Evolutionary conservation across 2,329 filamentous ascomycete genomes (phyloP), one percentile per base, ranked within the genome.

Genomic region (Ascochyta koolunga): DNA sequence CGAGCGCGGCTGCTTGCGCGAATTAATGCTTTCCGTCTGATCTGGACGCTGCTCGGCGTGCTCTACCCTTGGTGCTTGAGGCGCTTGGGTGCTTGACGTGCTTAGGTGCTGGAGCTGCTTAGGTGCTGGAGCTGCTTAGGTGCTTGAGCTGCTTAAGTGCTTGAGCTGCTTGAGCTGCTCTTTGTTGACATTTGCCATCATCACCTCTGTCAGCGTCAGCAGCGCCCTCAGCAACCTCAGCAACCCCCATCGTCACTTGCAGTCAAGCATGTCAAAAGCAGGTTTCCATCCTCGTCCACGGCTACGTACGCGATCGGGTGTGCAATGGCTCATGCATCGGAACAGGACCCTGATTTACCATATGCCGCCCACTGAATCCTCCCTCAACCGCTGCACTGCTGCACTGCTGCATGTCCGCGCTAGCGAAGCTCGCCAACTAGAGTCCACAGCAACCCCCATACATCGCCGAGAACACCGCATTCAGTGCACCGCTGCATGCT

Each of bases 251-350:
- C 35, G 18, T 45, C 45, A 24, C 39, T 37, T 35, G 44, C 33
- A 22, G 36, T 36, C 24, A 50, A 46, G 46, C 45, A 45, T 35
- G 21, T 19, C 40, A 45, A 19, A 54, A 54, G 51, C 51, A 50
- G 45, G 51, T 54, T 54, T 49, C 24, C 51, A 11, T 46, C 45
- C 27, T 15, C 10, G 27, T 40, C 25, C 16, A 43, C 29, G 27
- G 29, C 41, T 49, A 54, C 51, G 44, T 44, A 54, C 51, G 39
- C 51, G 40, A 44, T 40, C n/a, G 35, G 42, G 35, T 37, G 40
- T 41, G 45, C 51, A 54, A 46, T 50, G 31, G 51, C 51, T 45
- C 45, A 54, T 54, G 51, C 45, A 32, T 54, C 51, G 51, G 40
- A 50, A 45, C 13, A 42, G 29, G 51, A 54, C 51, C 51, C 51